These are phyloP conservation scores for Penicillium sp. DNA, from an alignment of 2,329 filamentous ascomycete species.

Conservation along the genomic window DNA sequence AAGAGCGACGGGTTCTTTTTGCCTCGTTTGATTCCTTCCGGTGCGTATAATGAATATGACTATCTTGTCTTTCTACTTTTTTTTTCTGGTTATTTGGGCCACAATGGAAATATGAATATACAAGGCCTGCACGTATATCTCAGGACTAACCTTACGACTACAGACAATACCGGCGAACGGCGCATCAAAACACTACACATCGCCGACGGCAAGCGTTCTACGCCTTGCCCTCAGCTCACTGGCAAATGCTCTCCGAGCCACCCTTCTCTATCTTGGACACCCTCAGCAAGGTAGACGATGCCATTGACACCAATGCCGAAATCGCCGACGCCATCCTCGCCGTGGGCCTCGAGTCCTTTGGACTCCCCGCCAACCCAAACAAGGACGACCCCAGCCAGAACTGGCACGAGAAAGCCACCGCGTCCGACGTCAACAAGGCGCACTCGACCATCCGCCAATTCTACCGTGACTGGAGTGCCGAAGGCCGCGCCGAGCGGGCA, in stretches of 20 bases:
- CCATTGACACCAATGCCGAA: constrained; percentile 86
- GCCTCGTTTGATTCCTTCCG: constrained; percentile 86
- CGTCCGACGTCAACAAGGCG: constrained; percentile 84
- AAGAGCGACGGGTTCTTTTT: constrained; percentile 80
- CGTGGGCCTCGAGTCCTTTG: constrained; percentile 72
- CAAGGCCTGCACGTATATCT: background rate
- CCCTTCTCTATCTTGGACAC: constrained; percentile 84
- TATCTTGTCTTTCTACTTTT: background rate
- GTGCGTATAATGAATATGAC: constrained; percentile 60
- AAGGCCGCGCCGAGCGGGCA: constrained; percentile 75
- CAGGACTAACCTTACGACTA: constrained; percentile 12
- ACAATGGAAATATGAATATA: background rate
- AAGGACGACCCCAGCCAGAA: constrained; percentile 55
- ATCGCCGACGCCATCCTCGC: constrained; percentile 79
- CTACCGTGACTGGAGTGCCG: constrained; percentile 90
- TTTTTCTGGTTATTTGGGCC: background rate
- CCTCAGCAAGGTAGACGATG: constrained; percentile 78
- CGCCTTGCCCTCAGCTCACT: constrained; percentile 81
- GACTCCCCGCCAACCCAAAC: constrained; percentile 51
- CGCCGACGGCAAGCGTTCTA: constrained; percentile 92
- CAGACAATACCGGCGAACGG: constrained; percentile 82
- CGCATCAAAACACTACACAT: constrained; percentile 91
- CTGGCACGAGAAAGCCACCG: constrained; percentile 74
- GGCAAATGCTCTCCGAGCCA: constrained; percentile 77
- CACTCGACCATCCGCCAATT: constrained; percentile 91